Base-by-base conservation (phyloP, 2,329 filamentous ascomycete species). In the Clarireedia sp. region DNA sequence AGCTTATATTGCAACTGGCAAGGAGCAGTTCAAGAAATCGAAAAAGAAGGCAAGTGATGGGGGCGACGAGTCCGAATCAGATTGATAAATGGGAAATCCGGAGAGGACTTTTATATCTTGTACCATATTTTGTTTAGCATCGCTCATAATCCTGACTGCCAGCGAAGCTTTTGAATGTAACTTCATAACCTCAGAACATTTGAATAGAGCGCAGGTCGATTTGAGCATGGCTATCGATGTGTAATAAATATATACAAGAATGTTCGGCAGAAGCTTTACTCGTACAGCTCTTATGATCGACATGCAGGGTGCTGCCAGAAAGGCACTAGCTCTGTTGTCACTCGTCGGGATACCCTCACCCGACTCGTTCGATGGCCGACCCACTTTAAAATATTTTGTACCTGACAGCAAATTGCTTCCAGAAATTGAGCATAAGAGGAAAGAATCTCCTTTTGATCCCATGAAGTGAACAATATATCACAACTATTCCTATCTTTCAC, bases 11-110 rank as follows among this genome's bases (percentile, higher is more conserved):
- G 79, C 85, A 0, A 82, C 83, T 16, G 88, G 88, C 1, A 78
- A 77, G 52, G 87, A 94, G 71, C 81, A 79, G 60, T 95, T 88
- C 66, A 81, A 78, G 64, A 90, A 86, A 73, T 83, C 80, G 16
- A 83, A 78, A 61, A 76, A 79, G 57, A 75, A 78, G 45, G 74
- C 77, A 44, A 62, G 67, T 46, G 64, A 66, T 19, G 64, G 62
- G 38, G 7, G 17, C 29, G 61, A 9, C 23, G 52, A 40, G 26
- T 17, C 38, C 29, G 46, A 44, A n/a, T 50, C 46, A 6, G 46
- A 44, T 5, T 55, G 46, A 50, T 50, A 12, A 50, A n/a, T 47
- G 41, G 26, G 7, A 44, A 17, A 53, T 38, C 9, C 23, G 21
- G 2, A 26, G 37, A 21, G 44, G 26, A 54, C 47, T 23, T 48